Conservation (phyloP, 805 yeast genomes). For the Yarrowia keelungensis region DNA sequence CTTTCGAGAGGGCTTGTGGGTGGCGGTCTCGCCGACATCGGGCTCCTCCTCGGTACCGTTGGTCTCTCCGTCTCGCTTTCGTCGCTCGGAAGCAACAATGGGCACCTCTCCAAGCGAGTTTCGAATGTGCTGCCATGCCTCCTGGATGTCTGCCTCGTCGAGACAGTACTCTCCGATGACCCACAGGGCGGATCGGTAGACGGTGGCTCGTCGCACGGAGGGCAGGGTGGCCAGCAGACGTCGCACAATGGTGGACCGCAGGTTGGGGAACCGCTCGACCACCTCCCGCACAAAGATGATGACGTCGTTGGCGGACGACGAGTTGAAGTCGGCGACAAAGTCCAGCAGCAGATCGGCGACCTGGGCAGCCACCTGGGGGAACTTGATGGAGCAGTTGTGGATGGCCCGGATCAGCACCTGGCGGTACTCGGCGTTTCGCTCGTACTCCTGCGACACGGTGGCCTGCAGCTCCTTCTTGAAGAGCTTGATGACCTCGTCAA, state of each 20-base stretch:
- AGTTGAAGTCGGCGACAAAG: slow-evolving; percentile 81
- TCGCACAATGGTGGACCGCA: slow-evolving; percentile 67
- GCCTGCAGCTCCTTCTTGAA: slow-evolving; percentile 88
- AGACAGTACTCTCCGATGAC: slow-evolving; percentile 89
- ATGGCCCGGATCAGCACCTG: slow-evolving; percentile 87
- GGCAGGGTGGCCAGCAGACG: slow-evolving; percentile 70
- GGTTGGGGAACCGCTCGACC: slow-evolving; percentile 85
- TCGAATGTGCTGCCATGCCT: slow-evolving; percentile 87
- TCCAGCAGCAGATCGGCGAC: slow-evolving; percentile 90
- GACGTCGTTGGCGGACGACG: slow-evolving; percentile 87
- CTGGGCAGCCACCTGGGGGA: slow-evolving; percentile 87
- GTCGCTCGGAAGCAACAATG: slow-evolving; percentile 75
- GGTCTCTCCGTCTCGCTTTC: slow-evolving; percentile 45
- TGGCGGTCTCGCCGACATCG: slow-evolving; percentile 50
- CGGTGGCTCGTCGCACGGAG: slow-evolving; percentile 82
- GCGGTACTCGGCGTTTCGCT: slow-evolving; percentile 83
- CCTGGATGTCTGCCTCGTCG: slow-evolving; percentile 73
- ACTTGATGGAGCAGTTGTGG: slow-evolving; percentile 84
- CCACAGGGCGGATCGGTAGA: slow-evolving; percentile 94
- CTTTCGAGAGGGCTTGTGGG: slow-evolving; percentile 57
- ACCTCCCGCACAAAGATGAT: slow-evolving; percentile 93
- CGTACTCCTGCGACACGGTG: slow-evolving; percentile 73
- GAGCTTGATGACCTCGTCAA: slow-evolving; percentile 89
- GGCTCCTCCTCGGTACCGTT: slow-evolving; percentile 52
- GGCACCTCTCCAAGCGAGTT: slow-evolving; percentile 89